Conservation (phyloP, 2,329 filamentous ascomycete species). For the Aureobasidium lini region DNA sequence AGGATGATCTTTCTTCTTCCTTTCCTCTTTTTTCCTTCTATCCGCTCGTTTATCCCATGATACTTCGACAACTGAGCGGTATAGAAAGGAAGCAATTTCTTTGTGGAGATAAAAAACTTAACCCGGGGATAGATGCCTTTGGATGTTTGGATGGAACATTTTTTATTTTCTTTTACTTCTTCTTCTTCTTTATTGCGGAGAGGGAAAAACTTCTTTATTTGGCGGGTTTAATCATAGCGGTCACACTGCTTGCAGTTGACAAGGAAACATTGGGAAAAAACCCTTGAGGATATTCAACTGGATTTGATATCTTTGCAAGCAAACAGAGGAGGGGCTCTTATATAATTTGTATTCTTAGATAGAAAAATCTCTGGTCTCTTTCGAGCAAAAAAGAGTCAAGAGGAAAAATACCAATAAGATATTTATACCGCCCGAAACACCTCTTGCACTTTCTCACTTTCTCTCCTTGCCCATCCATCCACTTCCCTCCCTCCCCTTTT, state of each 20-base stretch:
- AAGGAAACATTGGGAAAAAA: not conserved
- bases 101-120: not conserved
- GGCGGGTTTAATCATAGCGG: not conserved
- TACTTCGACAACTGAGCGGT: not conserved
- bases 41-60: not conserved
- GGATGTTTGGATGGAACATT: not conserved
- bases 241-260: not conserved
- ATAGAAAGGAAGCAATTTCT: not conserved
- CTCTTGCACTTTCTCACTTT: not conserved
- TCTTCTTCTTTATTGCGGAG: not conserved
- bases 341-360: not conserved
- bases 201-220: too few relatives aligned
- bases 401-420: not conserved
- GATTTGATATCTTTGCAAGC: not conserved
- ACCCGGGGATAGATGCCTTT: not conserved
- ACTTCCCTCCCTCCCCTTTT: too few relatives aligned
- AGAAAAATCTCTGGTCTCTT: not conserved
- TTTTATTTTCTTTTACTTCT: not conserved
- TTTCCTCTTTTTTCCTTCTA: not conserved
- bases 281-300: not conserved
- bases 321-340: not conserved
- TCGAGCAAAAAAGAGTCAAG: not conserved
- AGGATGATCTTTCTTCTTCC: not conserved
- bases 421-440: not conserved
- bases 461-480: not conserved